Percentiles rank a stretch among this genome's conserved stretches.
Conservation (phyloP, 1,284 basidiomycete genomes). For the Caloboletus firmus region DNA sequence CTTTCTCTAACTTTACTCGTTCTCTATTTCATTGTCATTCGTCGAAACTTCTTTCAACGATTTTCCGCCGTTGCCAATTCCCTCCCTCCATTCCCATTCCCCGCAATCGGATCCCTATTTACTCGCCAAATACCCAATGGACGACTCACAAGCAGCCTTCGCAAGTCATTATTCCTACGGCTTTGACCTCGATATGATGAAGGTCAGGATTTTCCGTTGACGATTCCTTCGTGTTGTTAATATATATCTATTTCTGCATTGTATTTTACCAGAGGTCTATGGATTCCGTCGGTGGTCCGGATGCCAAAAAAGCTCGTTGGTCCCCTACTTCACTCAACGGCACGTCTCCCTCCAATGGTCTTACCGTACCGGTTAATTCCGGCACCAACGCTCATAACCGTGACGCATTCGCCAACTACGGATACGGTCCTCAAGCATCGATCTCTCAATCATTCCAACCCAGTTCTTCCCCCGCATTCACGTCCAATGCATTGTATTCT, state of each 20-base stretch:
- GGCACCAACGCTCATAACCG: slow-evolving; percentile 43
- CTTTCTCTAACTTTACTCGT: slow-evolving; percentile 43
- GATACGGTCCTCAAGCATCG: slow-evolving; percentile 73
- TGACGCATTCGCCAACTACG: slow-evolving; percentile 79
- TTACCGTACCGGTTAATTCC: slow-evolving; percentile 34
- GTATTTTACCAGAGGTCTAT: slow-evolving; percentile 61
- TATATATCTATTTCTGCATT: slow-evolving; percentile 1
- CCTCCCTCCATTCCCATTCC: slow-evolving; percentile 35
- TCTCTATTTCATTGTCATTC: slow-evolving; percentile 40
- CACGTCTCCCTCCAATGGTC: slow-evolving; percentile 37
- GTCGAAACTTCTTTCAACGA: slow-evolving; percentile 35
- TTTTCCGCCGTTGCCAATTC: slow-evolving; percentile 43
- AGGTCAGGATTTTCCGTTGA: slow-evolving; percentile 46
- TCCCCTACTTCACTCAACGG: slow-evolving; percentile 64
- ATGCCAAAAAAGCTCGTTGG: slow-evolving; percentile 85
- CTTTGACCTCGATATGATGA: slow-evolving; percentile 86
- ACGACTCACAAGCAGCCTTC: slow-evolving; percentile 71
- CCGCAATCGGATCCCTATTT: slow-evolving; percentile 22
- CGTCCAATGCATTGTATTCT: slow-evolving; percentile 58
- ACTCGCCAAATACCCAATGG: slow-evolving; percentile 48
- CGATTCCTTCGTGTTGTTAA: neutral
- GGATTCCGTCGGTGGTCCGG: slow-evolving; percentile 75
- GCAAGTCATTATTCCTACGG: slow-evolving; percentile 65
- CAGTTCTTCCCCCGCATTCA: slow-evolving; percentile 48
- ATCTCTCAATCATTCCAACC: slow-evolving; percentile 50